These are phyloP conservation scores for Artemisia tridentata DNA, from an alignment of 129 eudicot species.

Conservation along the genomic window DNA sequence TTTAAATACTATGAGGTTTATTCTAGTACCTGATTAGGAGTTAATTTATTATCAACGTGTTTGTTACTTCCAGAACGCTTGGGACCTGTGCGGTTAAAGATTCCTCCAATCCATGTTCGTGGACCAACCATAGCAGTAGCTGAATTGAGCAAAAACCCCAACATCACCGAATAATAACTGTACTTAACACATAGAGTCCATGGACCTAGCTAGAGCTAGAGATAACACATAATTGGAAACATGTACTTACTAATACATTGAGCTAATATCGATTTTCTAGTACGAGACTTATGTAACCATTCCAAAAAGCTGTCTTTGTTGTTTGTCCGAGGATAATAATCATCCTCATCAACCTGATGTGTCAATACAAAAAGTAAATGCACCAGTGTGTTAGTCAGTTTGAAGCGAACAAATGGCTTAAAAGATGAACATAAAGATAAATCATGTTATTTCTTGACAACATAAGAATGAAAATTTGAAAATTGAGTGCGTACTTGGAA, in stretches of 20 bases:
- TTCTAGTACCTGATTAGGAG: constrained; percentile 49
- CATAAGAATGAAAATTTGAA: constrained; percentile 7
- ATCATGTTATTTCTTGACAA: constrained; percentile 7
- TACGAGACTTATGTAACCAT: constrained; percentile 61
- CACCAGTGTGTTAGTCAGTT: constrained; percentile 8
- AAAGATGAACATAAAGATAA: background rate
- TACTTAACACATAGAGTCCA: background rate
- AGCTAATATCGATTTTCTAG: constrained; percentile 60
- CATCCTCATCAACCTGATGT: constrained; percentile 82
- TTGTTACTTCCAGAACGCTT: constrained; percentile 56
- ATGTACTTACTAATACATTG: constrained; percentile 85
- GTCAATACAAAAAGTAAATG: background rate
- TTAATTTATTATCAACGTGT: constrained; percentile 35
- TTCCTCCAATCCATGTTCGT: constrained; percentile 87
- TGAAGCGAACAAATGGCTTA: constrained; percentile 4
- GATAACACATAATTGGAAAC: background rate
- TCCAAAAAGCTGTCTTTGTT: constrained; percentile 45
- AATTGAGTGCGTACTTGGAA: constrained; percentile 23
- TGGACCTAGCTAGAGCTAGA: background rate
- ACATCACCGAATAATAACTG: background rate
- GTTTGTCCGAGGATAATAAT: constrained; percentile 45
- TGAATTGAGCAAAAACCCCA: constrained; percentile 33
- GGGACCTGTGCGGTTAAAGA: constrained; percentile 62
- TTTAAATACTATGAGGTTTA: background rate
- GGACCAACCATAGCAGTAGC: constrained; percentile 99